Conservation (phyloP, 2,329 filamentous ascomycete genomes). For the Coniochaeta sp. region DNA sequence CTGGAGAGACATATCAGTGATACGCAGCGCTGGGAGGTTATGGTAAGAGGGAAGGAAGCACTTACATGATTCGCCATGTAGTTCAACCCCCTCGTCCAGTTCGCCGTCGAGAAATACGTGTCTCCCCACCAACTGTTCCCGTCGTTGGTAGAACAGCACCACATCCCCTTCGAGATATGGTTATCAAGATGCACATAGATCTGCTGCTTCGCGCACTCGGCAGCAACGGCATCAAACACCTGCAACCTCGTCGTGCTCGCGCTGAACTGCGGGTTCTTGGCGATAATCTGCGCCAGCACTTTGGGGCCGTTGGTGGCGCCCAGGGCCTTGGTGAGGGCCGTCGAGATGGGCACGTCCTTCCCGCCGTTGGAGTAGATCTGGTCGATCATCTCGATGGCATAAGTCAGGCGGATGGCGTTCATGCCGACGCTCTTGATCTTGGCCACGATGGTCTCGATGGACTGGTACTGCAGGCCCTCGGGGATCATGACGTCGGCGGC, state of each 20-base stretch:
- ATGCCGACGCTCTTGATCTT: slow-evolving; percentile 54
- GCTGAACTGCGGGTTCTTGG: slow-evolving; percentile 50
- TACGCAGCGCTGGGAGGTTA: too few relatives aligned
- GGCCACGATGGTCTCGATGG: slow-evolving; percentile 44
- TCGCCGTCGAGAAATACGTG: slow-evolving; percentile 46
- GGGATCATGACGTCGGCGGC: slow-evolving; percentile 57
- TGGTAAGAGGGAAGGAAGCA: slow-evolving; percentile 7
- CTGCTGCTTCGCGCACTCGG: slow-evolving; percentile 45
- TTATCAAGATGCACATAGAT: slow-evolving; percentile 56
- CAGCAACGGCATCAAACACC: slow-evolving; percentile 56
- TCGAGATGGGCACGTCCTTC: slow-evolving; percentile 36
- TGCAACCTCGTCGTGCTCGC: slow-evolving; percentile 46
- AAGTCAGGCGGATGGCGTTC: slow-evolving; percentile 57
- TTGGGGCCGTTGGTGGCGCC: slow-evolving; percentile 45
- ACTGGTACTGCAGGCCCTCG: slow-evolving; percentile 56
- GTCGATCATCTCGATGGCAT: slow-evolving; percentile 58
- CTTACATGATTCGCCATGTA: slow-evolving; percentile 55
- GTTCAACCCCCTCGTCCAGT: slow-evolving; percentile 52
- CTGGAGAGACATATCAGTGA: too few relatives aligned
- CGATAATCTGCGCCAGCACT: slow-evolving; percentile 43
- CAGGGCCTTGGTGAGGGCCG: slow-evolving; percentile 36
- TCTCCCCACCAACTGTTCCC: slow-evolving; percentile 59
- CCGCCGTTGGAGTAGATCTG: slow-evolving; percentile 44
- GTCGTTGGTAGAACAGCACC: slow-evolving; percentile 49
- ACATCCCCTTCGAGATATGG: slow-evolving; percentile 50